phyloP scores from a whole-genome alignment of 1,139 yeast species.

The Pichia sp. region DNA sequence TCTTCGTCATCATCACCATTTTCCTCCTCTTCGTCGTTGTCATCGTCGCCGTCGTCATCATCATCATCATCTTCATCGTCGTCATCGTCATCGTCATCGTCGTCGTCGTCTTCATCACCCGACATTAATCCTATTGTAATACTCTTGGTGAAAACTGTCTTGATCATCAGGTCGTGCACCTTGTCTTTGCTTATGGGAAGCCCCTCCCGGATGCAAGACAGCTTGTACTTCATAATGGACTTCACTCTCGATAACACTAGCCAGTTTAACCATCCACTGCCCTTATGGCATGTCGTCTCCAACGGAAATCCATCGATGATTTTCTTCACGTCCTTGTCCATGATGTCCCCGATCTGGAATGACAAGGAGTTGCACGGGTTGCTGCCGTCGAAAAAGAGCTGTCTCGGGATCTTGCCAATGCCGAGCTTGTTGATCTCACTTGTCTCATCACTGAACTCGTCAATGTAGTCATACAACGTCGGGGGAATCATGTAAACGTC shows the following conservation, averaged over 20 bases:
- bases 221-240: conserved; percentile 66
- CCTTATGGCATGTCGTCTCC: conserved; percentile 42
- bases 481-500: conserved; percentile 26
- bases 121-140: neutral
- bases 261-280: conserved; percentile 74
- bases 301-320: conserved; percentile 42
- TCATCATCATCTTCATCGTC: conserved; percentile 15
- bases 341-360: conserved; percentile 78
- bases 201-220: conserved; percentile 50
- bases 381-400: conserved; percentile 69
- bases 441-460: conserved; percentile 24
- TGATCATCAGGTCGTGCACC: conserved; percentile 41
- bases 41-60: conserved; percentile 24
- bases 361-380: conserved; percentile 64
- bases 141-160: conserved; percentile 10
- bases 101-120: conserved; percentile 22
- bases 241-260: conserved; percentile 62
- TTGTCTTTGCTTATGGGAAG: conserved; percentile 38
- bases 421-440: conserved; percentile 23
- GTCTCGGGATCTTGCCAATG: conserved; percentile 38
- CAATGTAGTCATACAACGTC: conserved; percentile 28
- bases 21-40: conserved; percentile 16
- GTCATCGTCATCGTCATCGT: conserved; percentile 25
- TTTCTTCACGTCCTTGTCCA: conserved; percentile 57
- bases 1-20: conserved; percentile 19